These are phyloP conservation scores for Inonotus hispidus DNA, from an alignment of 1,284 basidiomycete genomes.

Conservation along the genomic window DNA sequence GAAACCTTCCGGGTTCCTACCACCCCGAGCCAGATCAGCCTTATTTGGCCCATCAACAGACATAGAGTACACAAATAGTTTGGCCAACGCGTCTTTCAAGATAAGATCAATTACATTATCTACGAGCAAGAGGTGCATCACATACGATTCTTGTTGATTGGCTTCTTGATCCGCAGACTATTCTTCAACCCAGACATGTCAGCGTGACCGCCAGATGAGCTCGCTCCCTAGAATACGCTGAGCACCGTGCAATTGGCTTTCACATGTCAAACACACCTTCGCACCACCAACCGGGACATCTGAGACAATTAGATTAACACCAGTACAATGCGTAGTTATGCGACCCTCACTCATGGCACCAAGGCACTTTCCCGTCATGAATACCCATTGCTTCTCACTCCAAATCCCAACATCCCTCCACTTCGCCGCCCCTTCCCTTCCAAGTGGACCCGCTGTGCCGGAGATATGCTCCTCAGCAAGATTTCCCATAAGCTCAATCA, in stretches of 20 bases:
- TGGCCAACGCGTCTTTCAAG: slow-evolving; percentile 69
- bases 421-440: slow-evolving; percentile 45
- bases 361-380: slow-evolving; percentile 84
- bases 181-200: slow-evolving; percentile 60
- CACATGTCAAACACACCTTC: slow-evolving; percentile 37
- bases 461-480: slow-evolving; percentile 76
- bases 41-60: slow-evolving; percentile 71
- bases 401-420: slow-evolving; percentile 88
- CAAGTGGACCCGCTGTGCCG: slow-evolving; percentile 47
- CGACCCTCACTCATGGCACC: slow-evolving; percentile 74
- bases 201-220: slow-evolving; percentile 60
- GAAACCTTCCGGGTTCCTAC: slow-evolving; percentile 39
- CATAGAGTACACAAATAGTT: slow-evolving; percentile 90
- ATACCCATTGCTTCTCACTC: slow-evolving; percentile 80
- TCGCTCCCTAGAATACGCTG: slow-evolving; percentile 43
- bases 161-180: slow-evolving; percentile 74
- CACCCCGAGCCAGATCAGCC: slow-evolving; percentile 33
- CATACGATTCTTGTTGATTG: slow-evolving; percentile 66
- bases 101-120: slow-evolving; percentile 14
- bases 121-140: slow-evolving; percentile 16
- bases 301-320: slow-evolving; percentile 27
- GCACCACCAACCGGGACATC: slow-evolving; percentile 43
- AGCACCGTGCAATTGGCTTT: slow-evolving; percentile 2
- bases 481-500: slow-evolving; percentile 77
- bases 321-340: slow-evolving; percentile 67